Percentiles rank a stretch among this genome's conserved stretches.
These are phyloP conservation scores for Silene conica DNA, from an alignment of 148 eudicot species.

Conservation along the genomic window DNA sequence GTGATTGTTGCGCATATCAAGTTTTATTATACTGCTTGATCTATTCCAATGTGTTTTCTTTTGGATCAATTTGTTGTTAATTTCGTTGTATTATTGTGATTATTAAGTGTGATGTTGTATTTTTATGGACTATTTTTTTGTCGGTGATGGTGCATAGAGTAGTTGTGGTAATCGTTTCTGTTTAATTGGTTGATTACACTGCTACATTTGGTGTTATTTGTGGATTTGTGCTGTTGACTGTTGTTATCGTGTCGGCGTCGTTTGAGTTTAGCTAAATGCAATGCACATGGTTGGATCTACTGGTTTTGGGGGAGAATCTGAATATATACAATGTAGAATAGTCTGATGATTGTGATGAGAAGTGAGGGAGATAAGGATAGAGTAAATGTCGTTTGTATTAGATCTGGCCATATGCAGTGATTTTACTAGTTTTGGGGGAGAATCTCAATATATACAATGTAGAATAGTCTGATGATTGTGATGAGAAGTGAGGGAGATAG, in stretches of 20 bases:
- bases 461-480: no score
- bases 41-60: no score
- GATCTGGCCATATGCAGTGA: no score
- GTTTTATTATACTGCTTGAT: not conserved
- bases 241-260: conserved; percentile 8
- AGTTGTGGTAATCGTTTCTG: not conserved
- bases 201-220: not conserved
- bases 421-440: no score
- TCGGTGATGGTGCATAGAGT: conserved; percentile 1
- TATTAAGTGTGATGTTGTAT: no score
- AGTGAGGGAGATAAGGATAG: no score
- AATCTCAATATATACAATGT: not conserved
- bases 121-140: not conserved
- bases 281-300: conserved; percentile 23
- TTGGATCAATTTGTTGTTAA: no score
- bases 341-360: not conserved
- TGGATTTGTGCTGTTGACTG: not conserved
- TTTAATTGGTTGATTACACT: conserved; percentile 1
- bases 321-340: not conserved
- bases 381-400: no score
- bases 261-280: conserved; percentile 4
- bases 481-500: no score
- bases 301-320: conserved; percentile 6
- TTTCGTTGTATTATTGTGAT: no score
- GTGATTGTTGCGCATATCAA: not conserved